Percentiles rank a stretch among this genome's conserved stretches.
Conservation (phyloP, 1,284 basidiomycete genomes). For the Dichomitus squalens region DNA sequence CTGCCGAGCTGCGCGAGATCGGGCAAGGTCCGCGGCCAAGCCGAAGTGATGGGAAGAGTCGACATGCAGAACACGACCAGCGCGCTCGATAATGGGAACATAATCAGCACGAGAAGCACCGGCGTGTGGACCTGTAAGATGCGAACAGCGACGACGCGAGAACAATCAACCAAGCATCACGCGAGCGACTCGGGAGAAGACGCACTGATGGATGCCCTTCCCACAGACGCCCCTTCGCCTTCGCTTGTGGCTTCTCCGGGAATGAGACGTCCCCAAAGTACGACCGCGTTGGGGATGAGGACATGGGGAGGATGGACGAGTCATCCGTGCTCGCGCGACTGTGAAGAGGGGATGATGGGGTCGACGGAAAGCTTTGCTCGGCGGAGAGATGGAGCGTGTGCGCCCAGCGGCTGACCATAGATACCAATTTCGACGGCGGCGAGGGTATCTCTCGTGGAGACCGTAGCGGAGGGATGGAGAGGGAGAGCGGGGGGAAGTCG, state of each 20-base stretch:
- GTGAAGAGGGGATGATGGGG: conserved; percentile 51
- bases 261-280: conserved; percentile 49
- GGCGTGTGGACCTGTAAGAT: conserved; percentile 56
- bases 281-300: conserved; percentile 55
- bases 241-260: conserved; percentile 40
- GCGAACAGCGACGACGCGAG: conserved; percentile 1
- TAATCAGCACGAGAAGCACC: conserved; percentile 64
- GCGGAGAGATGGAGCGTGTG: conserved; percentile 49
- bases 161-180: conserved; percentile 27
- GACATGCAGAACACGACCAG: conserved; percentile 52
- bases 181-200: conserved; percentile 20
- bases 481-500: conserved; percentile 34
- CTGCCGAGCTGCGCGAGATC: conserved; percentile 75
- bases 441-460: conserved; percentile 2
- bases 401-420: conserved; percentile 52
- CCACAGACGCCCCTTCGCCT: conserved; percentile 39
- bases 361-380: conserved; percentile 34
- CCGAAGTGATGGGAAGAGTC: conserved; percentile 70
- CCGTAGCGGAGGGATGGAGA: conserved; percentile 45
- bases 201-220: conserved; percentile 51
- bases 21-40: conserved; percentile 74
- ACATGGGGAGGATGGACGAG: conserved; percentile 65
- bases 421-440: conserved; percentile 29
- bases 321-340: conserved; percentile 50
- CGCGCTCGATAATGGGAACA: conserved; percentile 65